Conservation (phyloP, 306 rosid genomes). For the Sophora flavescens region DNA sequence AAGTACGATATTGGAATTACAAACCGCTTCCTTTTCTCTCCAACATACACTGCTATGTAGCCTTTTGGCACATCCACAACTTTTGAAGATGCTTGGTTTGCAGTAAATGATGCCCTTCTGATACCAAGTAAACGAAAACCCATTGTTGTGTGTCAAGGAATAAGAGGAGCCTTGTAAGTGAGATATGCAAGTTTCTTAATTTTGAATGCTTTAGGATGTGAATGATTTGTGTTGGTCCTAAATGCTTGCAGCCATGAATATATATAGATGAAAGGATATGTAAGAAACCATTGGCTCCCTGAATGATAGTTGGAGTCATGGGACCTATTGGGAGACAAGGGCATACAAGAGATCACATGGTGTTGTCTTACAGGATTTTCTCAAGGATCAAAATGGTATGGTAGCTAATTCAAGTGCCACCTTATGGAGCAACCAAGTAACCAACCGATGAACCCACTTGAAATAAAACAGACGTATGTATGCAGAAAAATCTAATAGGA, state of each 20-base stretch:
- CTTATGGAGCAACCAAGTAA: too few species aligned
- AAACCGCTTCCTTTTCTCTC: constrained; percentile 53
- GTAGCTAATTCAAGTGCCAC: too few species aligned
- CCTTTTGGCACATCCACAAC: constrained; percentile 57
- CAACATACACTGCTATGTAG: constrained; percentile 50
- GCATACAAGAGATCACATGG: constrained; percentile 46
- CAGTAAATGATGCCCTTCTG: constrained; percentile 16
- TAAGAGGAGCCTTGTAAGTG: neutral
- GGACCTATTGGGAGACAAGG: constrained; percentile 33
- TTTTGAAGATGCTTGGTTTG: constrained; percentile 39
- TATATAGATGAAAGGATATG: constrained; percentile 44
- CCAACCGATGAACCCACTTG: too few species aligned
- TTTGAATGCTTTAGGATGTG: constrained; percentile 5
- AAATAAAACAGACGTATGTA: too few species aligned
- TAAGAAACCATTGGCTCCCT: neutral
- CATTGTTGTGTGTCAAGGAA: constrained; percentile 22
- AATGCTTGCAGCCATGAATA: constrained; percentile 24
- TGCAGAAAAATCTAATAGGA: too few species aligned
- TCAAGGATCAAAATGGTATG: neutral
- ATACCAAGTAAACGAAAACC: constrained; percentile 43
- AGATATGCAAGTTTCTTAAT: neutral
- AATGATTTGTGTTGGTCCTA: constrained; percentile 33
- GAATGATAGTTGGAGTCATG: neutral
- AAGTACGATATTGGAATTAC: constrained; percentile 52
- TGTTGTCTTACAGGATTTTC: constrained; percentile 42